Base-by-base conservation (phyloP, 1,139 yeast genomes). In the Meyerozyma athensensis region DNA sequence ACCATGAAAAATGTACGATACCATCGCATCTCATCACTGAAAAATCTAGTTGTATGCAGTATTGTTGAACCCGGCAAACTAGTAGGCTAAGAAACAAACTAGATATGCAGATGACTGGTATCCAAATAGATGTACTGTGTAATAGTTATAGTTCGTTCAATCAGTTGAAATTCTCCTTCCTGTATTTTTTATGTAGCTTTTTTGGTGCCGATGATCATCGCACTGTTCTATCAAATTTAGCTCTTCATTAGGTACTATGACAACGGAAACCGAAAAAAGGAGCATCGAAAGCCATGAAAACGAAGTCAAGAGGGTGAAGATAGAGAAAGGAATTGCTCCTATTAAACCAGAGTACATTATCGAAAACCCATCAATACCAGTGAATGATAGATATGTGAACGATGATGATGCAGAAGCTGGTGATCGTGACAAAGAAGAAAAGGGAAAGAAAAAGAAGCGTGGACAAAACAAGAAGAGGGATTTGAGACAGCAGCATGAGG, bases 381-480 rank as follows among this genome's bases (percentile, higher is more conserved):
- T 56, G 18, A 53, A 58, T 37, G 76, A 73, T 37, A 77, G 72
- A 36, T 79, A 70, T 22, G 82, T 78, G 36, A 81, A 65, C 37
- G 76, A 67, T 43, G 71, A 65, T 36, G 74, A 62, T 36, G 77
- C 74, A 7, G 77, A 68, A 43, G 72, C 65, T 28, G 73, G 72
- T 19, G 72, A 66, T 40, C 57, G 70, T 41, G 56, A 52, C 12
- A 59, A 65, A 28, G 68, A 68, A 47, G 65, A 60, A 34, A 48
- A 48, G 18, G 53, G 49, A 30, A 43, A 43, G 30, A 72, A 76
- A 58, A 74, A 75, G 61, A 59, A 63, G 41, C 69, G 90, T 37
- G 98, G 98, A 1, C 97, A 92, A 63, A 92, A 92, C 61, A 90
- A 92, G 59, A 79, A 79, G 47, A 72, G 98, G 50, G 92, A 86